Evolutionary conservation across 2,329 filamentous ascomycete species (phyloP).

Genomic region (Penicillium brasilianum): DNA sequence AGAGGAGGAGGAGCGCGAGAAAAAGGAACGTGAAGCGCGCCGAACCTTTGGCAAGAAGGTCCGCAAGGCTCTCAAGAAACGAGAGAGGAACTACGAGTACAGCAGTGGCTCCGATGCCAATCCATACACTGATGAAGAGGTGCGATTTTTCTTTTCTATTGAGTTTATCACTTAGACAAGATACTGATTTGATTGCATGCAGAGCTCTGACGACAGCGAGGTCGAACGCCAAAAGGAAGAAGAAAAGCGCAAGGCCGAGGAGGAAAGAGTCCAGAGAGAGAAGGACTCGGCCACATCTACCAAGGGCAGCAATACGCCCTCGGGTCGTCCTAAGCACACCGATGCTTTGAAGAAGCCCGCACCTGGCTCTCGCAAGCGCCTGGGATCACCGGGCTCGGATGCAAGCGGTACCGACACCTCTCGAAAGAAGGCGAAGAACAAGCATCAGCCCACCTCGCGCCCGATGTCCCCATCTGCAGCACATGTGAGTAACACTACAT

Average conservation of each 20-base stretch:
- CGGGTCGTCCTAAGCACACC: slow-evolving; percentile 59
- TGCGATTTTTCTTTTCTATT: slow-evolving; percentile 33
- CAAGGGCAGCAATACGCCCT: slow-evolving; percentile 73
- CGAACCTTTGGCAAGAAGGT: slow-evolving; percentile 76
- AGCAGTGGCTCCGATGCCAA: slow-evolving; percentile 70
- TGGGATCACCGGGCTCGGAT: slow-evolving; percentile 86
- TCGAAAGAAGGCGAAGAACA: slow-evolving; percentile 78
- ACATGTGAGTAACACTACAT: slow-evolving; percentile 46
- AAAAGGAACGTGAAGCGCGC: slow-evolving; percentile 67
- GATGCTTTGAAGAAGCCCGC: slow-evolving; percentile 59
- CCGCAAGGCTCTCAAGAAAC: slow-evolving; percentile 79
- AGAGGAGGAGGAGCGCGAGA: slow-evolving; percentile 68
- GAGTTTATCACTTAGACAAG: not conserved
- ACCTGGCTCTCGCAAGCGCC: slow-evolving; percentile 72
- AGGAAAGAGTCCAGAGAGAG: slow-evolving; percentile 54
- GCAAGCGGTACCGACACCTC: slow-evolving; percentile 89
- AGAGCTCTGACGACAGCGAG: slow-evolving; percentile 68
- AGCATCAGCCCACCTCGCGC: slow-evolving; percentile 61
- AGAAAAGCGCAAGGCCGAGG: slow-evolving; percentile 64
- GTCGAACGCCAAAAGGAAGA: slow-evolving; percentile 65
- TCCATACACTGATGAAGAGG: slow-evolving; percentile 61
- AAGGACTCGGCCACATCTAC: slow-evolving; percentile 63
- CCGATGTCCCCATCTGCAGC: slow-evolving; percentile 66
- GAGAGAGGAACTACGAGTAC: slow-evolving; percentile 86
- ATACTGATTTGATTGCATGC: slow-evolving; percentile 20